Evolutionary conservation across 306 rosid species (phyloP), one percentile per base, ranked within the genome.

Genomic region (Astragalus membranaceus): DNA sequence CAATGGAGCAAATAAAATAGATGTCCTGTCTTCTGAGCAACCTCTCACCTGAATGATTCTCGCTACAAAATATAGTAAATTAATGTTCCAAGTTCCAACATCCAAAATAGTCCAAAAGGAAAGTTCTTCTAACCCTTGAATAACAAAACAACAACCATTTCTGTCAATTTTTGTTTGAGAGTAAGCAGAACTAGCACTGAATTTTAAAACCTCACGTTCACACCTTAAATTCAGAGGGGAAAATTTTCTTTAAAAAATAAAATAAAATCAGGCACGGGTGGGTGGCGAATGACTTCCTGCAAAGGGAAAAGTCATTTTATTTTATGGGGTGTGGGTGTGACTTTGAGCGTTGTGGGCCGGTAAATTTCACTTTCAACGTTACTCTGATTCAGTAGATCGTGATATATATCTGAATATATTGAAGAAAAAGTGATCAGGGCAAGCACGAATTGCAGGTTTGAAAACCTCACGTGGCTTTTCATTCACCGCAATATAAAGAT

Each of bases 401-500:
- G 46, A 26, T 26, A 37, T 49, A 4, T 41, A 36, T n/a, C n/a
- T 74, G 59, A 65, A 46, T 8, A 20, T 20, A 20, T 52, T 54
- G 49, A 64, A 42, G 30, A 20, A 42, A 5, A 41, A 64, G 50
- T 33, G 12, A 52, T 66, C 37, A 74, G 37, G 7, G 11, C 64
- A 74, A 47, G 17, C 63, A 58, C 56, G 39, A 46, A 20, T 46
- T 44, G 2, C 37, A 16, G 59, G 43, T 44, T 74, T 46, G 29
- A 52, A 39, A 39, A 56, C 73, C 26, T 4, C 43, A 58, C 63
- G 80, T 58, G 80, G 63, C 72, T 64, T 12, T 52, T 48, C 67
- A 30, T 32, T 58, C 69, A 56, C 80, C 74, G 3, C 39, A 46
- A 11, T n/a, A 33, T 11, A 59, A 35, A 1, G 8, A 5, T 7